phyloP scores from a whole-genome alignment of 768 basidiomycete genomes.

The Leccinum boreale region DNA sequence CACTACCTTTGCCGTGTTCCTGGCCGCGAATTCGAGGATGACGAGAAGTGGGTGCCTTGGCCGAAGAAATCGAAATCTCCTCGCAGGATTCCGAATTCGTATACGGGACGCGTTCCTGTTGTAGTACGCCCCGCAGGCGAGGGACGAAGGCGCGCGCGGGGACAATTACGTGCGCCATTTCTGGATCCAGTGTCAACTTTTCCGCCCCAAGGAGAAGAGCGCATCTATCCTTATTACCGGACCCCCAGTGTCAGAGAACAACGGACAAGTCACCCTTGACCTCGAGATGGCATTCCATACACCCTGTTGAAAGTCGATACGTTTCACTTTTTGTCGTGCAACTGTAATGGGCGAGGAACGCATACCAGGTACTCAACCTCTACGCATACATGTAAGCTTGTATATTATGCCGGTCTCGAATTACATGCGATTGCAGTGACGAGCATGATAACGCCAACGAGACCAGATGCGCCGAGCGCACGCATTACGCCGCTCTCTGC shows the following conservation, averaged over 20 bases:
- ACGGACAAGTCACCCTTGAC: not conserved
- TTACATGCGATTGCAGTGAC: conserved; percentile 15
- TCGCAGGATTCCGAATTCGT: not conserved
- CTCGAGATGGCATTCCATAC: not conserved
- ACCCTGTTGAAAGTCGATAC: not conserved
- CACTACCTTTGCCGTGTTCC: not conserved
- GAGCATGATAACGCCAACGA: conserved; percentile 27
- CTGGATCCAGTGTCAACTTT: conserved; percentile 5
- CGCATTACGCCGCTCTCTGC: conserved; percentile 25
- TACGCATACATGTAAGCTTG: not conserved
- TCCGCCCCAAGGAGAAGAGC: conserved; percentile 16
- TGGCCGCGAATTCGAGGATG: conserved; percentile 6
- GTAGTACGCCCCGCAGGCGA: conserved; percentile 1
- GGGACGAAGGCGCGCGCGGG: conserved; percentile 10
- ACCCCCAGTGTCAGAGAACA: rapidly evolving
- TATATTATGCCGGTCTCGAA: conserved; percentile 17
- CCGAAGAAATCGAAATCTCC: not conserved
- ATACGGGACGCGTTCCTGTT: not conserved
- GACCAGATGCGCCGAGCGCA: conserved; percentile 27
- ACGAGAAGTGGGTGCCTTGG: conserved; percentile 23
- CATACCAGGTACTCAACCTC: not conserved
- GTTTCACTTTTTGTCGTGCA: not conserved
- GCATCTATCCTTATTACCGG: conserved; percentile 2
- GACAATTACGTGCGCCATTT: not conserved
- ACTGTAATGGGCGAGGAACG: not conserved